phyloP scores from a whole-genome alignment of 2,329 filamentous ascomycete species.

The Alternaria infectoria region DNA sequence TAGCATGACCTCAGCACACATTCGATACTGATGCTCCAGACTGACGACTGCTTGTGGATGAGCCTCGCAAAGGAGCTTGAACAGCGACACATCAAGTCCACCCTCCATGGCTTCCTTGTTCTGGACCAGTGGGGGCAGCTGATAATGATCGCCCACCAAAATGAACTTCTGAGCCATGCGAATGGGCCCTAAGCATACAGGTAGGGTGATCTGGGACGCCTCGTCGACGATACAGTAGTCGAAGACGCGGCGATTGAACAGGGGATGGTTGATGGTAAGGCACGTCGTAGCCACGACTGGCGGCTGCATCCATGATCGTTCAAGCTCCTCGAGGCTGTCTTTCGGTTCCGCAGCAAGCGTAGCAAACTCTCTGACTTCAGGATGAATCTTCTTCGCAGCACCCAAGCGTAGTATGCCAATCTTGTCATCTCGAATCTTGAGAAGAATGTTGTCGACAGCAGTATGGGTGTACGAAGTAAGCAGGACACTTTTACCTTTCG shows the following conservation, averaged over 20 bases:
- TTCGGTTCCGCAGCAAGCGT: slow-evolving; percentile 77
- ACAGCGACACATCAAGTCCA: slow-evolving; percentile 89
- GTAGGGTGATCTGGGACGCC: slow-evolving; percentile 94
- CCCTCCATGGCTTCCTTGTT: slow-evolving; percentile 86
- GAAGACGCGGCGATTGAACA: slow-evolving; percentile 88
- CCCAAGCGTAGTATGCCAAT: slow-evolving; percentile 86
- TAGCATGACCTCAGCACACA: slow-evolving; percentile 97
- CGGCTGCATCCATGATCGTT: slow-evolving; percentile 80
- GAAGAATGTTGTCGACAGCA: slow-evolving; percentile 94
- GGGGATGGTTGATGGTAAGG: slow-evolving; percentile 83
- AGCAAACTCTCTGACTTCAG: slow-evolving; percentile 84
- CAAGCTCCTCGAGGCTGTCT: slow-evolving; percentile 80
- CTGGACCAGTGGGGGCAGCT: slow-evolving; percentile 90
- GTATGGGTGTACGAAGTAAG: slow-evolving; percentile 97
- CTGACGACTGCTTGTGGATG: slow-evolving; percentile 89
- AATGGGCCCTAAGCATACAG: slow-evolving; percentile 92
- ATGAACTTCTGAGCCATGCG: slow-evolving; percentile 92
- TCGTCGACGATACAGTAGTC: slow-evolving; percentile 99
- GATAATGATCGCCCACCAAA: slow-evolving; percentile 94
- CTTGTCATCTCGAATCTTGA: slow-evolving; percentile 83
- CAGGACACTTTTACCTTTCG: slow-evolving; percentile 89
- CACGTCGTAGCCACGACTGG: slow-evolving; percentile 95
- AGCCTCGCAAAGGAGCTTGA: slow-evolving; percentile 88
- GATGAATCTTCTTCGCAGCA: slow-evolving; percentile 82
- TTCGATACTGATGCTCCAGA: slow-evolving; percentile 94